Percentiles rank a stretch among this genome's conserved stretches.
Evolutionary conservation across 2,329 filamentous ascomycete genomes (phyloP).

Genomic region (Fusarium sp.): DNA sequence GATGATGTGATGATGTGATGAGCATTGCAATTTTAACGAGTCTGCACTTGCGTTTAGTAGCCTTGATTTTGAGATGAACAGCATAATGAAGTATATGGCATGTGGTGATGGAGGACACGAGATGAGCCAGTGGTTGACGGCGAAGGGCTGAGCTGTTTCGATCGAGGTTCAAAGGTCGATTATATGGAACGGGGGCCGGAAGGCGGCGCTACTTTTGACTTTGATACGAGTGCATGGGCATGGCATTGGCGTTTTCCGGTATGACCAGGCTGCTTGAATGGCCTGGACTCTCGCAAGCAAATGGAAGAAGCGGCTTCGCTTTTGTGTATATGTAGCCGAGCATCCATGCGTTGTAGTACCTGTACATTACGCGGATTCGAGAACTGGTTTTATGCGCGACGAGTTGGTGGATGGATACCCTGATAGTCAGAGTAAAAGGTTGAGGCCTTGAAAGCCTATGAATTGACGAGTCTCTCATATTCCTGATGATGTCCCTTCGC

Average conservation of each 20-base stretch:
- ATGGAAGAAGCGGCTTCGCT: slow-evolving; percentile 36
- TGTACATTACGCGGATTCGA: slow-evolving; percentile 44
- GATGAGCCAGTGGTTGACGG: slow-evolving; percentile 2
- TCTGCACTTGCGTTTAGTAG: slow-evolving; percentile 42
- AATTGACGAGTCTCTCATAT: neutral
- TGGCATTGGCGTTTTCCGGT: slow-evolving; percentile 55
- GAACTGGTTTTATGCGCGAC: slow-evolving; percentile 12
- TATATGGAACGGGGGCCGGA: slow-evolving; percentile 18
- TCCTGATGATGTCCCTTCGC: neutral
- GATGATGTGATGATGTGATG: slow-evolving; percentile 68
- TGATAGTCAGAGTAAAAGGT: slow-evolving; percentile 33
- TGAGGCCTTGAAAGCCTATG: slow-evolving; percentile 14
- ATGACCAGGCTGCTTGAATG: slow-evolving; percentile 35
- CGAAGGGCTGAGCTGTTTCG: neutral
- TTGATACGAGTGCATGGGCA: slow-evolving; percentile 53
- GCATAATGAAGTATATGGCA: slow-evolving; percentile 40
- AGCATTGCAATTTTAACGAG: slow-evolving; percentile 46
- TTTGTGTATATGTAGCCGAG: slow-evolving; percentile 47
- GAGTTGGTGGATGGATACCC: slow-evolving; percentile 24
- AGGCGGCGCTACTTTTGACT: slow-evolving; percentile 40
- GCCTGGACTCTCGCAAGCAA: slow-evolving; percentile 35
- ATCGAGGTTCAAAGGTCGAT: slow-evolving; percentile 16
- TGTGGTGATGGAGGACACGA: neutral
- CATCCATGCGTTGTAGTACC: slow-evolving; percentile 37
- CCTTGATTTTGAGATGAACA: slow-evolving; percentile 36